Base-by-base conservation (phyloP, 345 rosid species). In the Acer saccharum region DNA sequence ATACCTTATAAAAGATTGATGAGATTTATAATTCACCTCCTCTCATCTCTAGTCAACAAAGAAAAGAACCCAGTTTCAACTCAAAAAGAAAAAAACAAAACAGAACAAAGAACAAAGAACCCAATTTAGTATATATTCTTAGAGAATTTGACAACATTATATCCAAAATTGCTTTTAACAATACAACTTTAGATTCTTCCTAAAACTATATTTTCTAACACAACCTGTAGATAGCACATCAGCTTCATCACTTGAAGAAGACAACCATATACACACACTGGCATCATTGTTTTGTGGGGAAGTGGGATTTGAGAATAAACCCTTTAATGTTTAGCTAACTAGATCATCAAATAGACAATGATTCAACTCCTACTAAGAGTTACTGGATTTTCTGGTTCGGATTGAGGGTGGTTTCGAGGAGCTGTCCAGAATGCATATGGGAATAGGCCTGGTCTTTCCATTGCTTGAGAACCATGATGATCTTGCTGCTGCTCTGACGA, bases 371-470 rank as follows among this genome's bases (percentile, higher is more conserved):
- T 55, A 18, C 43, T 55, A 16, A 11, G 46, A 23, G 75, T 71
- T 75, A 4, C 84, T 68, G 77, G 70, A 74, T 79, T 82, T 27
- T 65, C 82, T 16, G 35, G 66, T 7, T 73, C 84, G 61, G 65
- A 25, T 17, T 68, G 77, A 3, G 2, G 80, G 41, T 13, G 78
- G 27, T 50, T 50, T 1, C 29, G 79, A 27, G 71, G 77, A 23
- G 62, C 84, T 16, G 17, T 70, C 3, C 58, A 65, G 1, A 79
- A 75, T 0, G 84, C 55, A 74, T 70, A 75, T 52, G 87, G 83
- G 76, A 80, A 79, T 50, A 44, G 81, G 61, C 86, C 77, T 3
- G 87, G 88, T 67, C 72, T 81, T 3, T 78, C 69, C 69, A 76
- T 23, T 7, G 69, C 32, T 32, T 52, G 83, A 2, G 85, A 58